Conservation (phyloP, 2,329 filamentous ascomycete genomes). For the Aspergillus pseudoglaucus region DNA sequence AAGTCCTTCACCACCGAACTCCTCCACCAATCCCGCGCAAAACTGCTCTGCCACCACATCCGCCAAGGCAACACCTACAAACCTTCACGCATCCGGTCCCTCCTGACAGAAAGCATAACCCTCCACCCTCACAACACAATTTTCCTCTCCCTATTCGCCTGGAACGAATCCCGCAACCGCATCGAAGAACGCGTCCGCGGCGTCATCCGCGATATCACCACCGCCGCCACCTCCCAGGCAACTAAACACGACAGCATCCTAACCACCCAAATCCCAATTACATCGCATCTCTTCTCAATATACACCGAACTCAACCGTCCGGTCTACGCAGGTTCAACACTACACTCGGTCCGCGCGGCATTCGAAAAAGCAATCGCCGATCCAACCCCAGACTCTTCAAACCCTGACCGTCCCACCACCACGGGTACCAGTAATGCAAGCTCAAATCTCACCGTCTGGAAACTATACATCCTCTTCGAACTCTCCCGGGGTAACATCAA, state of each 20-base stretch:
- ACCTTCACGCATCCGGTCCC: constrained; percentile 57
- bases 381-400: constrained; percentile 4
- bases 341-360: constrained; percentile 48
- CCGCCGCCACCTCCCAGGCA: constrained; percentile 14
- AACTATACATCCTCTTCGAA: constrained; percentile 47
- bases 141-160: constrained; percentile 66
- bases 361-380: constrained; percentile 49
- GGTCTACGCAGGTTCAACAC: constrained; percentile 39
- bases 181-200: constrained; percentile 71
- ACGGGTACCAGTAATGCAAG: constrained; percentile 14
- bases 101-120: constrained; percentile 55
- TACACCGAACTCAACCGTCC: constrained; percentile 47
- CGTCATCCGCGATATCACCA: constrained; percentile 45
- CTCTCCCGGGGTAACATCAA: constrained; percentile 31
- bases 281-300: constrained; percentile 50
- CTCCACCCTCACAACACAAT: constrained; percentile 70
- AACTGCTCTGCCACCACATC: constrained; percentile 61
- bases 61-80: constrained; percentile 59
- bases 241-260: constrained; percentile 1
- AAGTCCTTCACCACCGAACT: constrained; percentile 47
- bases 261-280: constrained; percentile 28
- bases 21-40: constrained; percentile 62
- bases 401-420: constrained; percentile 1
- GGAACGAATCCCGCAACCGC: constrained; percentile 64
- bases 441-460: constrained; percentile 45